Evolutionary conservation across 768 basidiomycete species (phyloP).

Genomic region (Rhizopogon sp.): DNA sequence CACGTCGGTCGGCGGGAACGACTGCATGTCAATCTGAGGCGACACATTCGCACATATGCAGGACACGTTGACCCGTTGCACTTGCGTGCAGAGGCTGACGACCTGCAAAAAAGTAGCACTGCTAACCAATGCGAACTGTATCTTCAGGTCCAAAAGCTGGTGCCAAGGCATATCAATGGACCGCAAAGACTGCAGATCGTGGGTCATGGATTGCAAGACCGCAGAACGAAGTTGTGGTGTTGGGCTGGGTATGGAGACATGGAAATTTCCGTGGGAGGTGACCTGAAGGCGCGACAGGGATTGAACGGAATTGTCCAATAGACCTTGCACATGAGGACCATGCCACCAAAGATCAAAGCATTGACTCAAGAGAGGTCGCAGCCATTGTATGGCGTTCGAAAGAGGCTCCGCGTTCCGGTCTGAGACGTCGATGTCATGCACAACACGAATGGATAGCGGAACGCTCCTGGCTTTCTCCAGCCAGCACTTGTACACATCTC

Average conservation of each 20-base stretch:
- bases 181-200: constrained; percentile 19
- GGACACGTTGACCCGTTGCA: constrained; percentile 14
- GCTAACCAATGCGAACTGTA: constrained; percentile 23
- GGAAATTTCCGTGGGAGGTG: constrained; percentile 10
- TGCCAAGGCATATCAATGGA: constrained; percentile 22
- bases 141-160: constrained; percentile 17
- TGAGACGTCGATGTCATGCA: constrained; percentile 16
- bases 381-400: constrained; percentile 14
- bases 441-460: constrained; percentile 17
- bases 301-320: constrained; percentile 7
- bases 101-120: constrained; percentile 18
- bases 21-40: constrained; percentile 7
- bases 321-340: constrained; percentile 17
- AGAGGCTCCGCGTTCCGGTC: constrained; percentile 1
- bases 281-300: constrained; percentile 18
- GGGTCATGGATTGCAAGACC: constrained; percentile 14
- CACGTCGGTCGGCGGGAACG: constrained; percentile 10
- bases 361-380: constrained; percentile 15
- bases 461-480: constrained; percentile 24
- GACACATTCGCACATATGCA: constrained; percentile 20
- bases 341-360: constrained; percentile 28
- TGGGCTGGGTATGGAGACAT: constrained; percentile 13
- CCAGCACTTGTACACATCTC: constrained; percentile 20
- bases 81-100: constrained; percentile 15
- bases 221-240: constrained; percentile 13